These are phyloP conservation scores for Echria macrotheca DNA, from an alignment of 495 filamentous ascomycete species.

Conservation along the genomic window DNA sequence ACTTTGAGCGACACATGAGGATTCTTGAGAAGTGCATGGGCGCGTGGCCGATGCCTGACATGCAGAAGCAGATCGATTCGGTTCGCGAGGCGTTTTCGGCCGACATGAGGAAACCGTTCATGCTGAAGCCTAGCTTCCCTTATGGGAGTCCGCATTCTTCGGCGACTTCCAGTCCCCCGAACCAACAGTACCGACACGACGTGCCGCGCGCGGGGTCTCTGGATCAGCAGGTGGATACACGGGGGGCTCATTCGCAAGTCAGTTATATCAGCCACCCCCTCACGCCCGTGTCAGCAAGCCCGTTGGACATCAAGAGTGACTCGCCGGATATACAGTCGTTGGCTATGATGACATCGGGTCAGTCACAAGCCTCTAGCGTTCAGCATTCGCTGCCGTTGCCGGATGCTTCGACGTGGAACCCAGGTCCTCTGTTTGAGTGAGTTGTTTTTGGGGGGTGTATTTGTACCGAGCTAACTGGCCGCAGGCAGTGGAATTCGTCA, in stretches of 20 bases:
- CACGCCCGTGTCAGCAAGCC: slow-evolving; percentile 72
- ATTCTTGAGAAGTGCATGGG: slow-evolving; percentile 81
- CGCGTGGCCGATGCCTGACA: slow-evolving; percentile 87
- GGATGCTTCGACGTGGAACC: slow-evolving; percentile 80
- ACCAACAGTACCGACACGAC: slow-evolving; percentile 40
- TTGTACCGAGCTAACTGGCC: slow-evolving; percentile 7
- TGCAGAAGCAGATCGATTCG: slow-evolving; percentile 85
- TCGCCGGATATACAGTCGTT: slow-evolving; percentile 73
- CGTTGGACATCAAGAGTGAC: slow-evolving; percentile 73
- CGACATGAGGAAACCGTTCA: slow-evolving; percentile 78
- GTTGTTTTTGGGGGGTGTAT: slow-evolving; percentile 25
- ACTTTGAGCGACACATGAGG: slow-evolving; percentile 92
- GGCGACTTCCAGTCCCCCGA: slow-evolving; percentile 57
- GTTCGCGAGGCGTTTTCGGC: slow-evolving; percentile 90
- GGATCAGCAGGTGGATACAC: slow-evolving; percentile 37
- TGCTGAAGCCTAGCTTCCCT: slow-evolving; percentile 81
- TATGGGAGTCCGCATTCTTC: slow-evolving; percentile 72
- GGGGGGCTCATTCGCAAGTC: slow-evolving; percentile 58
- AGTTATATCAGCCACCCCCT: slow-evolving; percentile 72
- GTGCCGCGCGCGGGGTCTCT: slow-evolving; percentile 35
- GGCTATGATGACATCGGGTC: slow-evolving; percentile 64
- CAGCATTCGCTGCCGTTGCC: slow-evolving; percentile 52
- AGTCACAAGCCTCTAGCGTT: slow-evolving; percentile 39
- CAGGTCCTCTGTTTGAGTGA: slow-evolving; percentile 89
- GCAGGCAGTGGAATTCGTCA: slow-evolving; percentile 85